Percentiles rank a stretch among this genome's conserved stretches.
These are phyloP conservation scores for Elsinoe necatrix DNA, from an alignment of 2,329 filamentous ascomycete species.

Conservation along the genomic window DNA sequence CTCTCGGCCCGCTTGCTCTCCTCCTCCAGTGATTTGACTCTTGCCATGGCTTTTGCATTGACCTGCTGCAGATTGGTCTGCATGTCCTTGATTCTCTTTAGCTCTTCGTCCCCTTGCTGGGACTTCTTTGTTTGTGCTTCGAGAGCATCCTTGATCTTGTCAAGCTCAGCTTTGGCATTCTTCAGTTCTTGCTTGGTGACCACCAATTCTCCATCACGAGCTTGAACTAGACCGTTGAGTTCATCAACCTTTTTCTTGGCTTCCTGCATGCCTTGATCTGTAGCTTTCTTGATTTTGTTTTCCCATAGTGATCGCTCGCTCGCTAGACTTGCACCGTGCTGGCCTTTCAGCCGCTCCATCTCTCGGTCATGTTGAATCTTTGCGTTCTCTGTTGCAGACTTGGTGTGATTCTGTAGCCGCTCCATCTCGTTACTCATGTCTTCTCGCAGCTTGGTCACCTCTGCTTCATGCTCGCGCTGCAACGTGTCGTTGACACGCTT, in stretches of 20 bases:
- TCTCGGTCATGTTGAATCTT: constrained; percentile 34
- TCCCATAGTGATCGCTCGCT: constrained; percentile 28
- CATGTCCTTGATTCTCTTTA: constrained; percentile 29
- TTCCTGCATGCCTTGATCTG: constrained; percentile 18
- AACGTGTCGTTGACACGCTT: constrained; percentile 62
- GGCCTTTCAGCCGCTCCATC: constrained; percentile 22
- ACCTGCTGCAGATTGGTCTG: constrained; percentile 19
- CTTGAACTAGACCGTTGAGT: not conserved
- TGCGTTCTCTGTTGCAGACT: constrained; percentile 24
- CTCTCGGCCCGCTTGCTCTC: constrained; percentile 14
- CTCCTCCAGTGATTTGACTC: constrained; percentile 21
- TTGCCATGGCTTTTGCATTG: constrained; percentile 19
- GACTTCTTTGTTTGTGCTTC: constrained; percentile 21
- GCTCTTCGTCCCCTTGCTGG: constrained; percentile 23
- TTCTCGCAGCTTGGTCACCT: constrained; percentile 19
- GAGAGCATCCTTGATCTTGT: constrained; percentile 14
- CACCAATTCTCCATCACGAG: constrained; percentile 23
- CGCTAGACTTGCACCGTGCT: constrained; percentile 29
- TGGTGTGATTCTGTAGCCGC: constrained; percentile 35
- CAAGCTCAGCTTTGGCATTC: constrained; percentile 14
- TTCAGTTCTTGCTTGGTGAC: constrained; percentile 21
- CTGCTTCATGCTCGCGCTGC: constrained; percentile 59
- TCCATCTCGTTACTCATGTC: constrained; percentile 41
- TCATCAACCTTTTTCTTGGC: constrained; percentile 6
- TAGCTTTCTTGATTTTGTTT: constrained; percentile 19